These are phyloP conservation scores for Ogataea chonburiensis DNA, from an alignment of 805 yeast genomes.

Conservation along the genomic window DNA sequence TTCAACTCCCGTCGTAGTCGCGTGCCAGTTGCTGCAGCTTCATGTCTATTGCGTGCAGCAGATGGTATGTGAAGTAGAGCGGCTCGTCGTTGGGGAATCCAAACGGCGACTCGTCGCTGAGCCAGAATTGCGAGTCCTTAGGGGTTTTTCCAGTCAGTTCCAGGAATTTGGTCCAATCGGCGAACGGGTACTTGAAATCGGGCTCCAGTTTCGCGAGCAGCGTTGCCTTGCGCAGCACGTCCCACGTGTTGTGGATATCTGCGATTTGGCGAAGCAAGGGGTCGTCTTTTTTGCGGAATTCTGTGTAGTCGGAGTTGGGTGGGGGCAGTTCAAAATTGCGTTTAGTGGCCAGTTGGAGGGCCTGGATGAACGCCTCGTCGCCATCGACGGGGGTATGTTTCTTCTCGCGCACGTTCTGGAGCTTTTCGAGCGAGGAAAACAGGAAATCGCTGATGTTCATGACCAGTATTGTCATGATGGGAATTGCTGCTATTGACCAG, in stretches of 20 bases:
- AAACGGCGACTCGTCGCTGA: constrained; percentile 65
- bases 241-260: constrained; percentile 27
- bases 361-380: too few species aligned
- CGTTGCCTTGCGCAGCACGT: constrained; percentile 33
- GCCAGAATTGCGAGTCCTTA: constrained; percentile 50
- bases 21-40: constrained; percentile 28
- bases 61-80: constrained; percentile 45
- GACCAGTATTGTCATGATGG: constrained; percentile 79
- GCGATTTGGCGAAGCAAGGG: constrained; percentile 23
- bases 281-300: constrained; percentile 28
- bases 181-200: constrained; percentile 42
- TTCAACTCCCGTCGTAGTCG: constrained; percentile 21
- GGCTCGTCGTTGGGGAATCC: constrained; percentile 70
- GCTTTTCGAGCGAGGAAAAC: constrained; percentile 30
- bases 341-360: too few species aligned
- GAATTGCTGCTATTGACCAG: constrained; percentile 84
- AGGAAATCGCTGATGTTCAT: constrained; percentile 68
- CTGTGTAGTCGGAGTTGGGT: too few species aligned
- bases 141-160: constrained; percentile 30
- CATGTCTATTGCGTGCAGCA: constrained; percentile 26
- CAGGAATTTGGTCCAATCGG: constrained; percentile 51
- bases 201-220: constrained; percentile 41
- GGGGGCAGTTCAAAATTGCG: too few species aligned
- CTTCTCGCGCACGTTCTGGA: constrained; percentile 1
- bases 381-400: too few species aligned